Evolutionary conservation across 306 rosid species (phyloP).

Genomic region (Arachis hypogaea): DNA sequence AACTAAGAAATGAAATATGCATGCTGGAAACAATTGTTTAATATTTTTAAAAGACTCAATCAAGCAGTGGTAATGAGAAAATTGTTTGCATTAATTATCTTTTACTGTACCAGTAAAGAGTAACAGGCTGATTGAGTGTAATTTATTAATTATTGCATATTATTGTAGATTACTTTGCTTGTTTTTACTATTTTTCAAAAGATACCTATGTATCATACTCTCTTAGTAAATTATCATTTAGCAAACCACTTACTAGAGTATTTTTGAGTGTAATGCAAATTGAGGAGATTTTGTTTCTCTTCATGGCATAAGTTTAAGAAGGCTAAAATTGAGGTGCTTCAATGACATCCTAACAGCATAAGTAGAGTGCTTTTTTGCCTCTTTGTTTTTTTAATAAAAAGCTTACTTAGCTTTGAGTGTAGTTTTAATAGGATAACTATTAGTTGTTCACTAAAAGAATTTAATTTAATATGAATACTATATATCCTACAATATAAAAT

Average conservation of each 20-base stretch:
- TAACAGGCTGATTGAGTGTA: slow-evolving; percentile 12
- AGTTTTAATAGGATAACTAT: too few species aligned
- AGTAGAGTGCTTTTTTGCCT: neutral
- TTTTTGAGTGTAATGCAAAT: slow-evolving; percentile 5
- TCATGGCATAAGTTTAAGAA: neutral
- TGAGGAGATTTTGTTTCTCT: neutral
- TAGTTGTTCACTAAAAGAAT: too few species aligned
- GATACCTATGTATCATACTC: neutral
- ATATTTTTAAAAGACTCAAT: too few species aligned
- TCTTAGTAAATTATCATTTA: neutral
- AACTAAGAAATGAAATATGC: slow-evolving; percentile 6
- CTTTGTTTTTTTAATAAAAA: too few species aligned
- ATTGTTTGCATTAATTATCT: neutral
- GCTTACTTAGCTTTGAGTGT: too few species aligned
- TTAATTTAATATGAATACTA: neutral
- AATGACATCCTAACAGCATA: too few species aligned
- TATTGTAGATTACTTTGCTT: neutral
- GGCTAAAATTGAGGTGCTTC: neutral
- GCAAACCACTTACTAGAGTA: neutral
- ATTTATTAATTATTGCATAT: neutral
- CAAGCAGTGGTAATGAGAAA: neutral
- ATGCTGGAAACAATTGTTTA: neutral
- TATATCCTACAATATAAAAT: neutral
- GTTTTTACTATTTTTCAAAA: neutral
- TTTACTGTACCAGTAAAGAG: neutral